Evolutionary conservation across 352 stramenopile species (phyloP).

Genomic region (Pythium brassicae): DNA sequence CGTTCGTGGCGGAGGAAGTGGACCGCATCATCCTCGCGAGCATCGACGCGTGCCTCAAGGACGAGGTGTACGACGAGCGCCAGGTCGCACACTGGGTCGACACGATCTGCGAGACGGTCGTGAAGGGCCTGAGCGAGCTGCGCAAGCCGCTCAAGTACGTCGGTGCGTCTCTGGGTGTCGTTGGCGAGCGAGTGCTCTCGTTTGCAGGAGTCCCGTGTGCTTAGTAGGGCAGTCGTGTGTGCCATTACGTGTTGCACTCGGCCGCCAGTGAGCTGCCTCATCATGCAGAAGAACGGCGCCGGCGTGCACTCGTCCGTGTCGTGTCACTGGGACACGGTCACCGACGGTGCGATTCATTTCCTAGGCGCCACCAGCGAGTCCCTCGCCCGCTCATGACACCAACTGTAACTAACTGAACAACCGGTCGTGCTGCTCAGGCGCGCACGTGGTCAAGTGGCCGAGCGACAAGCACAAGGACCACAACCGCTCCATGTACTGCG

Average conservation of each 20-base stretch:
- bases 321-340: constrained; percentile 90
- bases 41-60: constrained; percentile 83
- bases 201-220: no score
- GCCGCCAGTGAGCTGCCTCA: constrained; percentile 88
- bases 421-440: constrained; percentile 22
- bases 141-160: constrained; percentile 93
- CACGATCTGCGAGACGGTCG: constrained; percentile 86
- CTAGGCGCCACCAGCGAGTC: no score
- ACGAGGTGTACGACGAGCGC: constrained; percentile 83
- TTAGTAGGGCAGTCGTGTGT: not conserved
- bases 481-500: constrained; percentile 87
- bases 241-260: no score
- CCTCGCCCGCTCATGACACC: not conserved
- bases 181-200: no score
- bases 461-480: constrained; percentile 89
- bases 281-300: constrained; percentile 94
- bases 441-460: constrained; percentile 85
- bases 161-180: constrained; percentile 20
- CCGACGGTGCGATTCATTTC: constrained; percentile 56
- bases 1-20: constrained; percentile 90
- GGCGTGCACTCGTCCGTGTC: constrained; percentile 87
- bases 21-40: constrained; percentile 82
- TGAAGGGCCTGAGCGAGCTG: constrained; percentile 82
- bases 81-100: constrained; percentile 89
- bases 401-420: not conserved